Conservation (phyloP, 441 rosid genomes). For the Bocquillonia castaneifolia region DNA sequence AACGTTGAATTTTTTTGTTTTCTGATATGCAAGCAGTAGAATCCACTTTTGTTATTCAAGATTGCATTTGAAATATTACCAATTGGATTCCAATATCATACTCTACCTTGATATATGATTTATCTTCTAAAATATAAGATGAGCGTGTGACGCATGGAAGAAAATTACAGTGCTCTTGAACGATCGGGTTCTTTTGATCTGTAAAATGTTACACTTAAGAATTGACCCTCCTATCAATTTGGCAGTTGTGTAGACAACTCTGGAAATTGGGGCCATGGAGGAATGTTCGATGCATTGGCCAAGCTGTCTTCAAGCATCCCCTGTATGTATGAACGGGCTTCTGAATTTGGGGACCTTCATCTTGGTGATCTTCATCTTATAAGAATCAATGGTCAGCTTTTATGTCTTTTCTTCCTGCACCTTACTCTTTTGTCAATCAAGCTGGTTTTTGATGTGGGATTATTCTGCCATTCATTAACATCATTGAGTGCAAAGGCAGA, state of each 20-base stretch:
- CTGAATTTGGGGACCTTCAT: conserved; percentile 69
- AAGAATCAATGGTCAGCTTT: conserved; percentile 50
- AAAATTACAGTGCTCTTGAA: background rate
- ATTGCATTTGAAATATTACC: conserved; percentile 1
- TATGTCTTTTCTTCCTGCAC: conserved; percentile 4
- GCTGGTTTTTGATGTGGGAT: background rate
- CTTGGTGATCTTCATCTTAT: conserved; percentile 87
- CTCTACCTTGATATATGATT: background rate
- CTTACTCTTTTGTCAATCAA: background rate
- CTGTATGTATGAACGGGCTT: conserved; percentile 55
- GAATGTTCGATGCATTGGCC: conserved; percentile 70
- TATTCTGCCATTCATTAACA: background rate
- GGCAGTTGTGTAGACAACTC: conserved; percentile 81
- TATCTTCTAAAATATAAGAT: background rate
- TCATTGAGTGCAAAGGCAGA: background rate
- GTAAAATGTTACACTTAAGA: background rate
- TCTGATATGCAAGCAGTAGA: background rate
- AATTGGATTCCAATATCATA: background rate
- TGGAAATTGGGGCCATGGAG: conserved; percentile 90
- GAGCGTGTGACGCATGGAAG: conserved; percentile 7
- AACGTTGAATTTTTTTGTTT: background rate
- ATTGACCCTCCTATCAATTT: conserved; percentile 10
- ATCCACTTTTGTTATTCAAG: background rate
- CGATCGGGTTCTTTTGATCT: background rate
- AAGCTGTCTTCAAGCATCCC: conserved; percentile 51